Evolutionary conservation across 23 red algal species (phyloP).

Genomic region (Agarophyton chilense): DNA sequence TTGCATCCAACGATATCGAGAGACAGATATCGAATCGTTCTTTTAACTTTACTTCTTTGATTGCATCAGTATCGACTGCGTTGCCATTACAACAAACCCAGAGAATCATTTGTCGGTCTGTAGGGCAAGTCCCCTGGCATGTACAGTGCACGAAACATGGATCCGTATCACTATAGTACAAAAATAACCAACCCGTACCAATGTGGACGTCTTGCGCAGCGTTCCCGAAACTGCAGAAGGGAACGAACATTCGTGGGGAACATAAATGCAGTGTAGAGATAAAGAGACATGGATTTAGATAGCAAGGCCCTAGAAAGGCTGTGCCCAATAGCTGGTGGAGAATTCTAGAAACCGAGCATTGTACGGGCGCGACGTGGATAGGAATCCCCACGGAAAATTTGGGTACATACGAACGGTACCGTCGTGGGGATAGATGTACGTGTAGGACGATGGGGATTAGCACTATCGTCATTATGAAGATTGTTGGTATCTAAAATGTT

Average conservation of each 20-base stretch:
- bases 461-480: too few relatives aligned
- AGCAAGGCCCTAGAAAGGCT: not conserved
- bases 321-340: not conserved
- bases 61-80: too few relatives aligned
- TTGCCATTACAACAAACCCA: not conserved
- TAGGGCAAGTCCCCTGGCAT: not conserved
- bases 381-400: too few relatives aligned
- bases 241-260: slow-evolving; percentile 4
- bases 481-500: not conserved
- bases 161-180: too few relatives aligned
- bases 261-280: slow-evolving; percentile 1
- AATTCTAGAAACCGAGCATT: not conserved
- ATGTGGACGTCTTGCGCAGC: not conserved
- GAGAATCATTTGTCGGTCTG: not conserved
- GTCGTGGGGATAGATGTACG: too few relatives aligned
- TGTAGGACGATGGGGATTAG: too few relatives aligned
- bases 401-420: too few relatives aligned
- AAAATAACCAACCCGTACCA: too few relatives aligned
- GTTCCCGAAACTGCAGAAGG: not conserved
- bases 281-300: not conserved
- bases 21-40: slow-evolving; percentile 57
- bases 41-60: slow-evolving; percentile 9
- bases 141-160: not conserved
- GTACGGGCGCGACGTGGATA: too few relatives aligned
- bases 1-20: slow-evolving; percentile 43